Evolutionary conservation across 2,329 filamentous ascomycete genomes (phyloP).

Genomic region (Sporothrix brunneoviolacea): DNA sequence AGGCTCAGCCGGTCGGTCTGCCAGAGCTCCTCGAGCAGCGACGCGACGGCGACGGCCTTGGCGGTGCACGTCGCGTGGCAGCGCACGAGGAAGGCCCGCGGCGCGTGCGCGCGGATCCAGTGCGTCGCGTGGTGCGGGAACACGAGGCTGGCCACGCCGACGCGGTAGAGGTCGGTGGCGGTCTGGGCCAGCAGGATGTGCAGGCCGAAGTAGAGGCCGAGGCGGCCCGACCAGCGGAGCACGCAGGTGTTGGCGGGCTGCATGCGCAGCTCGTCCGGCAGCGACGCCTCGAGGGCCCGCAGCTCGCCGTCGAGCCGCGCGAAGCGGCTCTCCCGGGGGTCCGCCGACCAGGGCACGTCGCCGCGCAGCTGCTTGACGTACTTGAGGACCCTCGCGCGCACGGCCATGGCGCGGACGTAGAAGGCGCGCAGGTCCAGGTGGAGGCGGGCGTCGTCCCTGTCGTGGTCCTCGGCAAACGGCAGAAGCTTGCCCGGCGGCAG

Average conservation of each 20-base stretch:
- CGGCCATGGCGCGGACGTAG: constrained; percentile 12
- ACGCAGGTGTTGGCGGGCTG: constrained; percentile 7
- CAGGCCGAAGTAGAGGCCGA: constrained; percentile 11
- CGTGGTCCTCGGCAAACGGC: constrained; percentile 4
- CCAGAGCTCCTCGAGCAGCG: constrained; percentile 8
- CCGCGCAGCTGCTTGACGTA: constrained; percentile 14
- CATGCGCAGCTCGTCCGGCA: constrained; percentile 4
- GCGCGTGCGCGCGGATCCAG: constrained; percentile 13
- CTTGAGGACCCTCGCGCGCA: constrained; percentile 11
- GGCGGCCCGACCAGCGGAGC: constrained; percentile 7
- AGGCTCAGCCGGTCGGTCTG: constrained; percentile 4
- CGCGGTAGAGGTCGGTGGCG: constrained; percentile 13
- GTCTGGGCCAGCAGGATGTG: constrained; percentile 16
- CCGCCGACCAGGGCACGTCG: constrained; percentile 13
- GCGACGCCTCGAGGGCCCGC: constrained; percentile 2
- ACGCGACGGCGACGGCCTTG: constrained; percentile 9
- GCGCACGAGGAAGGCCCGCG: constrained; percentile 3
- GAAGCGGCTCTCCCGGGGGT: constrained; percentile 6
- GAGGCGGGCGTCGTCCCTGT: not conserved
- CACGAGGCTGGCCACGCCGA: constrained; percentile 15
- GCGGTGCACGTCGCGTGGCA: constrained; percentile 14
- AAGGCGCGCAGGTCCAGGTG: constrained; percentile 10
- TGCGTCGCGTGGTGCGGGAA: constrained; percentile 14
- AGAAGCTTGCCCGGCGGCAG: constrained; percentile 8
- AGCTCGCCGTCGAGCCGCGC: constrained; percentile 5